These are phyloP conservation scores for Globisporangium nagaii DNA, from an alignment of 352 stramenopile species.

Conservation along the genomic window DNA sequence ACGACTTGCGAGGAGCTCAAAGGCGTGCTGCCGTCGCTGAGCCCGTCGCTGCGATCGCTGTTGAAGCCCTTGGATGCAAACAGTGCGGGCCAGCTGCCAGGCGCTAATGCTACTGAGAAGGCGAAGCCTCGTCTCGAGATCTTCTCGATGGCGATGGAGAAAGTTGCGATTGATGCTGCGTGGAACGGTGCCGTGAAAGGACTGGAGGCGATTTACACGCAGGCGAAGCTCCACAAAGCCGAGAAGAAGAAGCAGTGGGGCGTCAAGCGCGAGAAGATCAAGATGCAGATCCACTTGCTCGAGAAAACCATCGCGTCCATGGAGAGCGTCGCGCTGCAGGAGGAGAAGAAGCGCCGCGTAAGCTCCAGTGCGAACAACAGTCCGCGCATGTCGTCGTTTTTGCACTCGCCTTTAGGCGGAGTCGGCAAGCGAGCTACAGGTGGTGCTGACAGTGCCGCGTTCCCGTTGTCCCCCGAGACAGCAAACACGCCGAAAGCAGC, in stretches of 20 bases:
- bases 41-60: conserved; percentile 2
- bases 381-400: conserved; percentile 9
- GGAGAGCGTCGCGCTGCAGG: conserved; percentile 41
- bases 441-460: not conserved
- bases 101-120: not conserved
- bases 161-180: conserved; percentile 36
- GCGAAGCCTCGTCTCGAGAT: conserved; percentile 11
- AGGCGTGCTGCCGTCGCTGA: conserved; percentile 1
- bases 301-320: conserved; percentile 72
- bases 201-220: conserved; percentile 42
- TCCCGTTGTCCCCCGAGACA: conserved; percentile 5
- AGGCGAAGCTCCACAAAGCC: conserved; percentile 32
- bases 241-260: conserved; percentile 45
- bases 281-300: conserved; percentile 59
- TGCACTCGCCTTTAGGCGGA: conserved; percentile 7
- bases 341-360: conserved; percentile 36
- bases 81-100: no score
- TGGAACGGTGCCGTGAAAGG: conserved; percentile 44
- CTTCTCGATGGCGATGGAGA: conserved; percentile 47
- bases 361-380: conserved; percentile 27
- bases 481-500: not conserved
- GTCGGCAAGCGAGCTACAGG: conserved; percentile 3
- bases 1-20: conserved; percentile 1
- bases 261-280: conserved; percentile 62
- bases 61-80: not conserved